Percentiles rank a stretch among this genome's conserved stretches.
Evolutionary conservation across 169 alveolate species (phyloP).

Genomic region (Toxoplasma gondii): DNA sequence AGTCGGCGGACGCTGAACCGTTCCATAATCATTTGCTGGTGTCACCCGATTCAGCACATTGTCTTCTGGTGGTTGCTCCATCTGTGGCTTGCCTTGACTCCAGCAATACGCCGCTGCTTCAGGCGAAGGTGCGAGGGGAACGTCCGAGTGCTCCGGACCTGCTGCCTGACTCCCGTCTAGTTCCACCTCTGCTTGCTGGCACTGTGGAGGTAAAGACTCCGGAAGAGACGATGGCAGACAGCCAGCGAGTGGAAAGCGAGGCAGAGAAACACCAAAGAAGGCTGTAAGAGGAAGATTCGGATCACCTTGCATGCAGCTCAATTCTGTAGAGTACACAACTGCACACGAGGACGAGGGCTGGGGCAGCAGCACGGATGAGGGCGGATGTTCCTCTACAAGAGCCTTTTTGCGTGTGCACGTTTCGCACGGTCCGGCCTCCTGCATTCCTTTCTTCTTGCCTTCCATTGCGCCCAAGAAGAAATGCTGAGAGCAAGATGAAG

Average conservation of each 20-base stretch:
- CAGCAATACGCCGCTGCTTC: no score
- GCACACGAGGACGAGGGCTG: not conserved
- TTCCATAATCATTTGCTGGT: no score
- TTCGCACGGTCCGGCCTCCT: not conserved
- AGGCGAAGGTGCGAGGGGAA: no score
- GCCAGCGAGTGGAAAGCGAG: not conserved
- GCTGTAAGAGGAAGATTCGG: not conserved
- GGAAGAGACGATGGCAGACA: no score
- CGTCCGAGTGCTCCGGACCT: no score
- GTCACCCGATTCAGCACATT: no score
- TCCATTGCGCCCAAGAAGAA: not conserved
- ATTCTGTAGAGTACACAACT: not conserved
- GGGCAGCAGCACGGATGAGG: not conserved
- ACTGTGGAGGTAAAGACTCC: no score
- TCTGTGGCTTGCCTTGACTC: no score
- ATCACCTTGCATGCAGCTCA: slow-evolving; percentile 21
- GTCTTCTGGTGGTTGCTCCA: no score
- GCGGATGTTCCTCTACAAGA: not conserved
- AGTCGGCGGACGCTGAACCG: no score
- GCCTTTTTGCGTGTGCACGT: not conserved
- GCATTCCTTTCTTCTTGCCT: not conserved
- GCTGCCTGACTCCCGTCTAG: no score
- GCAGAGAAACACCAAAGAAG: not conserved
- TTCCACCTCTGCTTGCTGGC: no score
- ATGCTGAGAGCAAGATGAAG: not conserved